These are phyloP conservation scores for Mallotus japonicus DNA, from an alignment of 441 rosid species.

Conservation along the genomic window DNA sequence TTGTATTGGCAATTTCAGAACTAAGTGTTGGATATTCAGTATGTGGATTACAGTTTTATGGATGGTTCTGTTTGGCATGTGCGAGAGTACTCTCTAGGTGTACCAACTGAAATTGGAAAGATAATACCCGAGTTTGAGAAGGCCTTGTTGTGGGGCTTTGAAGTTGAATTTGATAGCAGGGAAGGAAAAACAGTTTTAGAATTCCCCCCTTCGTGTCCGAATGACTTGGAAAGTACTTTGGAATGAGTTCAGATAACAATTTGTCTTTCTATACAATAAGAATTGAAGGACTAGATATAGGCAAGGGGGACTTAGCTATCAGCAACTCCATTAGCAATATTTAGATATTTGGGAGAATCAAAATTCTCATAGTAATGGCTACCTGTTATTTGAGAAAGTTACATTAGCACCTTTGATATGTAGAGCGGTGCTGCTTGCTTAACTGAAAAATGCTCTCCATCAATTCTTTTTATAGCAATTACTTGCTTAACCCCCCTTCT, in stretches of 20 bases:
- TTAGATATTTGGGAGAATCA: neutral
- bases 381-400: neutral
- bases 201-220: neutral
- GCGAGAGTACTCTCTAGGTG: neutral
- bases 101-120: neutral
- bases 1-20: neutral
- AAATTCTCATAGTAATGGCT: neutral
- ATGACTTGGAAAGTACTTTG: neutral
- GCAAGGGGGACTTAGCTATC: neutral
- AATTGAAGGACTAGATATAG: neutral
- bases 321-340: neutral
- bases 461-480: too few species aligned
- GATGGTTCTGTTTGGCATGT: neutral
- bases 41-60: neutral
- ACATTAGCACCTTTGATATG: neutral
- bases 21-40: neutral
- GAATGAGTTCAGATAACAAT: neutral
- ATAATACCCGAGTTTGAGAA: neutral
- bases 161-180: too few species aligned
- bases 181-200: neutral
- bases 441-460: neutral
- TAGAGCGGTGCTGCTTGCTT: neutral
- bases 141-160: too few species aligned
- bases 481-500: too few species aligned
- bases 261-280: neutral